Conservation (phyloP, 176 grass and related monocot species). For the Avena insularis region DNA sequence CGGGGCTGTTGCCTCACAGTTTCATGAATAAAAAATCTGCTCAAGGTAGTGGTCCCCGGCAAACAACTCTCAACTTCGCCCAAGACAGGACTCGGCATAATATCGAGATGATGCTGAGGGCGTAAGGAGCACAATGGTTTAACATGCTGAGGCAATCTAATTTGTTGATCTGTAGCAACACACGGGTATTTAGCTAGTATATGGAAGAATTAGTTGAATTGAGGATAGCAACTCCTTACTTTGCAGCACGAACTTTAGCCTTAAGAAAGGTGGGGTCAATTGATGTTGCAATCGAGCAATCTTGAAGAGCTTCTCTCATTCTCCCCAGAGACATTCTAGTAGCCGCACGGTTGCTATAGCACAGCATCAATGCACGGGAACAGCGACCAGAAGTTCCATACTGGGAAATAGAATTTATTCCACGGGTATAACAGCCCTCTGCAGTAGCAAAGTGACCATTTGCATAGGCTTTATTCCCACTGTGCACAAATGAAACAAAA, state of each 20-base stretch:
- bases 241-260: constrained; percentile 87
- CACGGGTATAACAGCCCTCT: constrained; percentile 89
- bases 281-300: constrained; percentile 77
- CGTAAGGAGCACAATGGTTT: constrained; percentile 5
- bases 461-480: constrained; percentile 96
- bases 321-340: constrained; percentile 87
- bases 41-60: no score
- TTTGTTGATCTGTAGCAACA: background rate
- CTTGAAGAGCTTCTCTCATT: constrained; percentile 81
- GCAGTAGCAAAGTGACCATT: constrained; percentile 83
- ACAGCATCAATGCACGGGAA: constrained; percentile 75
- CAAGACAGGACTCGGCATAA: no score
- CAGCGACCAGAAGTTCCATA: constrained; percentile 54
- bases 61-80: no score
- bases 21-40: no score
- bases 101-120: background rate
- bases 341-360: constrained; percentile 98
- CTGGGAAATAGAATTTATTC: constrained; percentile 70
- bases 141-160: constrained; percentile 17
- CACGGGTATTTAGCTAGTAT: constrained; percentile 18
- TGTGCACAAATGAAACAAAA: constrained; percentile 61
- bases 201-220: constrained; percentile 6
- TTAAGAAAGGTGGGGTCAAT: constrained; percentile 78
- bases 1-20: no score
- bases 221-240: constrained; percentile 61